Conservation (phyloP, 1,139 yeast genomes). For the Scheffersomyces quercinus region DNA sequence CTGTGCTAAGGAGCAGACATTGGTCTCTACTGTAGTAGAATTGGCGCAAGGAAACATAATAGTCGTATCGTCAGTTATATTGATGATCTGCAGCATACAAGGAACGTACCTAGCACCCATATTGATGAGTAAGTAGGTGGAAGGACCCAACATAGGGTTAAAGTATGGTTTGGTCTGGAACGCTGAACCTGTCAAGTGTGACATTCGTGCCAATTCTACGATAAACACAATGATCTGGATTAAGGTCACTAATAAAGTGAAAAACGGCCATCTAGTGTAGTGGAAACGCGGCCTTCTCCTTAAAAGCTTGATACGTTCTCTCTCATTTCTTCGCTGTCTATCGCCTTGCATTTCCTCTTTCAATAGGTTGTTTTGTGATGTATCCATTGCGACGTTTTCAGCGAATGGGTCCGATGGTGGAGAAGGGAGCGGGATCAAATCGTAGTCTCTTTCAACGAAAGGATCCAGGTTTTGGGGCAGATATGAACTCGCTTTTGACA, state of each 20-base stretch:
- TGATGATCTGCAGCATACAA: constrained; percentile 60
- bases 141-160: constrained; percentile 85
- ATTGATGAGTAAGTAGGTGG: constrained; percentile 62
- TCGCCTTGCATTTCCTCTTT: background rate
- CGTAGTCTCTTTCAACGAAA: constrained; percentile 1
- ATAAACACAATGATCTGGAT: constrained; percentile 63
- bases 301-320: constrained; percentile 26
- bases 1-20: constrained; percentile 58
- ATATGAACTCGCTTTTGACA: background rate
- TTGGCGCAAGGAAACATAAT: constrained; percentile 69
- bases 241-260: constrained; percentile 46
- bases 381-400: background rate
- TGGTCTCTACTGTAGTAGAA: constrained; percentile 55
- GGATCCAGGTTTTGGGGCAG: background rate
- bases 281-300: constrained; percentile 41
- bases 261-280: constrained; percentile 46
- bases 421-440: constrained; percentile 1
- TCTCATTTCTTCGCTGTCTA: constrained; percentile 20
- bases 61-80: constrained; percentile 50
- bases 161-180: constrained; percentile 71
- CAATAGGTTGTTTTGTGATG: background rate
- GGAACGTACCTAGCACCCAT: constrained; percentile 76
- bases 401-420: background rate
- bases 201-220: constrained; percentile 66
- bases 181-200: constrained; percentile 62